Evolutionary conservation across 805 yeast species (phyloP), one percentile per base, ranked within the genome.

Genomic region (Huiozyma naganishii): DNA sequence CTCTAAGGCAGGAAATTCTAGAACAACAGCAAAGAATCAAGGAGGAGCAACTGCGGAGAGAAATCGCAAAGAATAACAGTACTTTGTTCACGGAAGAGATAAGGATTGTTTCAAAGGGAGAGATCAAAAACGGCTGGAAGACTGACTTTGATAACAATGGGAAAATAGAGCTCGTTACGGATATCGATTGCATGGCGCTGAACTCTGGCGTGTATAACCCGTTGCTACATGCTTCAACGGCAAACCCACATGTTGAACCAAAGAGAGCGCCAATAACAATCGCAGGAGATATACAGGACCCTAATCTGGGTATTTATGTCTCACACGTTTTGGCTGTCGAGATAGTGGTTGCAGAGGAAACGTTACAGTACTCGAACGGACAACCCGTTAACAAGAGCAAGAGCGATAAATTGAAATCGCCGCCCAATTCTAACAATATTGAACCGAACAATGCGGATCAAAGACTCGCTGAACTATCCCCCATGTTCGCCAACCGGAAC

Each of bases 291-390:
- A 71, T 89, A 5, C 80, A 77, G 45, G 97, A 90, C 59, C 83
- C 89, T 0, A 78, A 77, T 7, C 64, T 80, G 36, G 97, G 97
- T 0, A 68, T 90, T 4, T 73, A 70, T 48, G 90, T 88, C 2
- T 69, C 73, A 39, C 98, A 92, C 59, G 71, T 78, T 23, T 66
- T 92, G 39, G 76, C 87, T 10, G 78, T 89, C 33, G 98, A 92
- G 62, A 77, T 88, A 41, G 84, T 90, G n/a, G 87, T 92, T 36
- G 96, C 96, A 3, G 98, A 92, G 63, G 99, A 92, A 58, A 50
- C 77, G 7, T 59, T 82, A 30, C 81, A 75, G 53, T 49, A 59
- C 43, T 49, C 65, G 0, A 53, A 57, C 36, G 60, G 67, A 0
- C 59, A 59, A 27, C 59, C 67, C 4, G 46, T 62, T 27, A 44